Evolutionary conservation across 768 basidiomycete species (phyloP), one percentile per base, ranked within the genome.

Genomic region (Boletus rex-veris): DNA sequence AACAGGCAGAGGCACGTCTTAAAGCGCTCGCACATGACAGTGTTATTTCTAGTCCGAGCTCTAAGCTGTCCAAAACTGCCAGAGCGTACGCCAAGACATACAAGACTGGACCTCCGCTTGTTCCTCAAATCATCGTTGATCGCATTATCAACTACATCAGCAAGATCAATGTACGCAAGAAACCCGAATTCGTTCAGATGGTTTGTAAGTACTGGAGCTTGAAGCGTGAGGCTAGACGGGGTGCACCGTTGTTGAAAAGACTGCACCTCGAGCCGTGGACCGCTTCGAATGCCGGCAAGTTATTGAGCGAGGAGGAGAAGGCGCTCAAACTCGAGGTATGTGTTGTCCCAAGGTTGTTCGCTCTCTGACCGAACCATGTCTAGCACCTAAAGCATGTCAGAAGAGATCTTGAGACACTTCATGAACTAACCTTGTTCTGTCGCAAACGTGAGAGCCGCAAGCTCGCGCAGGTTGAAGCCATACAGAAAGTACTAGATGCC

Each of bases 181-280:
- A 89, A 65, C 62, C 72, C 4, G 86, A 90, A 42, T 90, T 95
- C 51, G 72, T 98, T 12, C 79, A 84, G 45, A 71, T 83, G 63
- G 77, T 94, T 31, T 95, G 90, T 64, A 82, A 84, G 64, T 99
- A 98, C 65, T 99, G 97, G 97, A 98, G 97, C 71, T 69, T 99
- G 70, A 98, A 99, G 73, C 77, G 97, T 5, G 96, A 98, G 67
- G 92, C 85, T 2, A 80, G 97, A 57, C 73, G 96, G 38, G 97
- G 97, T 5, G 97, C 97, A 9, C 96, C 97, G 11, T 71, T 98
- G 55, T 71, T 99, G 59, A 98, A 98, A 71, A 68, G 97, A 49
- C 67, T 99, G 53, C 94, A 99, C 73, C 75, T 98, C 26, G 96
- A 99, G 74, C 96, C 97, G 1, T 98, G 97, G 97, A 98, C 95